Percentiles rank a stretch among this genome's conserved stretches.
These are phyloP conservation scores for Calonectria pauciramosa DNA, from an alignment of 2,329 filamentous ascomycete species.

Conservation along the genomic window DNA sequence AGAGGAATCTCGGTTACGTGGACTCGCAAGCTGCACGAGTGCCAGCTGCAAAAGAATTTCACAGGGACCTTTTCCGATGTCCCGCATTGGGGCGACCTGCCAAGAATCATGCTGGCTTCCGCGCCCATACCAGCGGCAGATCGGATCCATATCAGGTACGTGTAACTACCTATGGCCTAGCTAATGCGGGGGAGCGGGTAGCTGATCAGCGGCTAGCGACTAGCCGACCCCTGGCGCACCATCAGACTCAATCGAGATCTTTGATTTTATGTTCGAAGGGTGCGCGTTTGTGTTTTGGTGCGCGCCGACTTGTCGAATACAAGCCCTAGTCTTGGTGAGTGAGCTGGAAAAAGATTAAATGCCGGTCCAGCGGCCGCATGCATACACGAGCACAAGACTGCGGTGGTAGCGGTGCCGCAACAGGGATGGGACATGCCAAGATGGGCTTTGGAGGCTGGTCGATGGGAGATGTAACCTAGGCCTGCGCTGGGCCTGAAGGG, in stretches of 20 bases:
- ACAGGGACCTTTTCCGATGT: neutral
- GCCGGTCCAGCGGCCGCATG: neutral
- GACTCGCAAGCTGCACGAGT: neutral
- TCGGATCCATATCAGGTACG: neutral
- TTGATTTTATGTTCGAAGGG: neutral
- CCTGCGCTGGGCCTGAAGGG: neutral
- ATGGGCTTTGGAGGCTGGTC: neutral
- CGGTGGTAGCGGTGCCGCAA: neutral
- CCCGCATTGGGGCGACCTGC: neutral
- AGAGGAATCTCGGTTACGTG: neutral
- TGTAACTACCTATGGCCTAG: neutral
- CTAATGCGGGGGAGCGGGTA: slow-evolving; percentile 5
- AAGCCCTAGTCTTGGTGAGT: neutral
- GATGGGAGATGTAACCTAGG: neutral
- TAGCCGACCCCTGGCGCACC: neutral
- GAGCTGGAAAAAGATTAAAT: neutral
- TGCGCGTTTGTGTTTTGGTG: neutral
- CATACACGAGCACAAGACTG: neutral
- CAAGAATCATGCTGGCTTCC: neutral
- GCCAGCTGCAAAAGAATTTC: neutral
- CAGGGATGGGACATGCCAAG: neutral
- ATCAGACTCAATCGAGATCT: neutral
- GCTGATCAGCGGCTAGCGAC: neutral
- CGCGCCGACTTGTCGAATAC: neutral
- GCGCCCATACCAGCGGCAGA: neutral